Evolutionary conservation across 345 rosid species (phyloP).

Genomic region (Litchi chinensis): DNA sequence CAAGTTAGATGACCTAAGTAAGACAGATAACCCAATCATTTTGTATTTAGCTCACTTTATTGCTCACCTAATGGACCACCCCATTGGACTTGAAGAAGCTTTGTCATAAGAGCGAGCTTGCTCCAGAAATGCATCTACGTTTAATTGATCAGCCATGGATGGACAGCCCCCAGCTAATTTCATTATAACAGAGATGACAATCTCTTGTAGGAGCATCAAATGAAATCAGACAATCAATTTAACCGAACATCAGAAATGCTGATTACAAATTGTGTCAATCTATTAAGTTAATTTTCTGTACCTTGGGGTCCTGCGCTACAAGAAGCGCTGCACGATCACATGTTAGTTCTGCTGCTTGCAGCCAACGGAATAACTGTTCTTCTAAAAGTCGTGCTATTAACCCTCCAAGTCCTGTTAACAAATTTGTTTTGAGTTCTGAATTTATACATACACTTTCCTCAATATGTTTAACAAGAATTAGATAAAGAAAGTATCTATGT

Average conservation of each 20-base stretch:
- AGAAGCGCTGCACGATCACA: conserved; percentile 99
- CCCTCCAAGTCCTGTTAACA: conserved; percentile 70
- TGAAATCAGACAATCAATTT: conserved; percentile 29
- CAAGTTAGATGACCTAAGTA: conserved; percentile 28
- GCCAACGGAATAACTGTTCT: conserved; percentile 90
- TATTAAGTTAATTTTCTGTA: conserved; percentile 24
- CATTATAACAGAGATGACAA: conserved; percentile 93
- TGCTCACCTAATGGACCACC: conserved; percentile 89
- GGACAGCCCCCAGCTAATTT: conserved; percentile 97
- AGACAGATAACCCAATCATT: conserved; percentile 3
- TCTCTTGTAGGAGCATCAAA: conserved; percentile 71
- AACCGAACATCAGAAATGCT: not conserved
- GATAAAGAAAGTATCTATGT: not conserved
- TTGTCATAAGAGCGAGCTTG: conserved; percentile 95
- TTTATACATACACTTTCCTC: not conserved
- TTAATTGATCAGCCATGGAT: conserved; percentile 88
- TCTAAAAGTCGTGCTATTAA: conserved; percentile 82
- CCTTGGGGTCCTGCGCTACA: conserved; percentile 95
- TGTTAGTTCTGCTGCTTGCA: conserved; percentile 92
- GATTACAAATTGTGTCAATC: not conserved
- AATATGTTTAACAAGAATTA: not conserved
- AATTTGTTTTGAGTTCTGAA: not conserved
- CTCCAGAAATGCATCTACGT: conserved; percentile 92
- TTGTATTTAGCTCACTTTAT: not conserved
- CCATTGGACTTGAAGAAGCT: conserved; percentile 90